Base-by-base conservation (phyloP, 306 rosid species). In the Prunus salicina region DNA sequence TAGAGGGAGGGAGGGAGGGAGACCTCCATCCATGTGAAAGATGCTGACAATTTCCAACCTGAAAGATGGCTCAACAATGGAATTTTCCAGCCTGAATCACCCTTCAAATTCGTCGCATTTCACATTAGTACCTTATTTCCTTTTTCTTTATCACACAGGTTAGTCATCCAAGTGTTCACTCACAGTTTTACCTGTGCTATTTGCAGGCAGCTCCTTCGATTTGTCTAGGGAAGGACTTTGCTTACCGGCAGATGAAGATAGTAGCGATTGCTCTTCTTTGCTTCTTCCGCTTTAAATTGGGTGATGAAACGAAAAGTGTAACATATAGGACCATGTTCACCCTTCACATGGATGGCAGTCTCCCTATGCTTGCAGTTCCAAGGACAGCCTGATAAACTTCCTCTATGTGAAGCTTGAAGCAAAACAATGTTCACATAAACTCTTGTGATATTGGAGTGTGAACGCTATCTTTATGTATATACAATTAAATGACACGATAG, bases 181-280 rank as follows among this genome's bases (percentile, higher is more conserved):
- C 4, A 32, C 6, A 56, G 0, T 38, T 61, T 2, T 9, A 15
- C 14, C 55, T 12, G 34, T 55, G 20, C 22, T 32, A 32, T 75
- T 50, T 86, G 79, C 79, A 93, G 98, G 98, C 82, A 50, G 93
- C 93, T 38, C 93, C 92, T 11, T 84, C 90, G 6, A 86, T 83
- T 3, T 89, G 97, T 71, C 86, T 91, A 22, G 93, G 98, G 47
- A 93, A 89, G 81, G 95, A 93, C 50, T 91, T 93, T 53, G 91
- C 93, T 3, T 91, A 91, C 70, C 86, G 83, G 75, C 96, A 88
- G 82, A 93, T 91, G 97, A 91, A 91, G 82, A 93, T 91, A 68
- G 67, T 88, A 52, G 81, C 92, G 13, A 83, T 82, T 52, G 65
- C 96, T 56, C 88, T 91, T 73, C 78, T 91, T 78, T 80, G 20